These are phyloP conservation scores for Orbilia brochopaga DNA, from an alignment of 2,329 filamentous ascomycete species.

Conservation along the genomic window DNA sequence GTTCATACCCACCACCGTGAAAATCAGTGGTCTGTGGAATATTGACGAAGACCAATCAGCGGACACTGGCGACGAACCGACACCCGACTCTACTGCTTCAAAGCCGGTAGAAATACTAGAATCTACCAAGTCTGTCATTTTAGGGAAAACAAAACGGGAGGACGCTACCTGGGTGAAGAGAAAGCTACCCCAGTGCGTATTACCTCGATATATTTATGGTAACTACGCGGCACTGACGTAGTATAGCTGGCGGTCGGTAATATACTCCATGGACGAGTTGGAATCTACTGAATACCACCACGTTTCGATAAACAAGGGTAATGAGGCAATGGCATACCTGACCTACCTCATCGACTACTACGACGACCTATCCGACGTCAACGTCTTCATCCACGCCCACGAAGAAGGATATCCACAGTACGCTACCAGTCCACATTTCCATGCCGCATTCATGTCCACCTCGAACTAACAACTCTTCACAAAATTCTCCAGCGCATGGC, in stretches of 20 bases:
- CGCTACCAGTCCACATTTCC: background rate
- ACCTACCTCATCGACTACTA: constrained; percentile 70
- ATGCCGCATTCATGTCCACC: too few species aligned
- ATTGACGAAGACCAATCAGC: background rate
- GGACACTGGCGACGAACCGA: background rate
- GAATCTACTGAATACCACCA: constrained; percentile 57
- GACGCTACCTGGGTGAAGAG: constrained; percentile 33
- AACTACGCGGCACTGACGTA: too few species aligned
- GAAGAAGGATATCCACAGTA: constrained; percentile 54
- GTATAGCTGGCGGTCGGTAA: constrained; percentile 56
- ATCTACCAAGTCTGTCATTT: constrained; percentile 40
- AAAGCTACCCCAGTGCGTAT: constrained; percentile 21
- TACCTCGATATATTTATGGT: background rate
- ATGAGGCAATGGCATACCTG: constrained; percentile 69
- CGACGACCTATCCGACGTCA: constrained; percentile 65
- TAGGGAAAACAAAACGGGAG: constrained; percentile 25
- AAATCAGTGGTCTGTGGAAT: background rate
- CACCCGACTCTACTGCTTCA: background rate
- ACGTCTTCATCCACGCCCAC: constrained; percentile 68
- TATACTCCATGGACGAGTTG: constrained; percentile 65
- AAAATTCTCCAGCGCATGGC: constrained; percentile 61
- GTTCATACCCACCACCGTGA: background rate
- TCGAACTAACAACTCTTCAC: too few species aligned
- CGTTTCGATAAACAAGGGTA: constrained; percentile 66
- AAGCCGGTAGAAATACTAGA: background rate